These are phyloP conservation scores for Populus pruinosa DNA, from an alignment of 345 rosid genomes.

Conservation along the genomic window DNA sequence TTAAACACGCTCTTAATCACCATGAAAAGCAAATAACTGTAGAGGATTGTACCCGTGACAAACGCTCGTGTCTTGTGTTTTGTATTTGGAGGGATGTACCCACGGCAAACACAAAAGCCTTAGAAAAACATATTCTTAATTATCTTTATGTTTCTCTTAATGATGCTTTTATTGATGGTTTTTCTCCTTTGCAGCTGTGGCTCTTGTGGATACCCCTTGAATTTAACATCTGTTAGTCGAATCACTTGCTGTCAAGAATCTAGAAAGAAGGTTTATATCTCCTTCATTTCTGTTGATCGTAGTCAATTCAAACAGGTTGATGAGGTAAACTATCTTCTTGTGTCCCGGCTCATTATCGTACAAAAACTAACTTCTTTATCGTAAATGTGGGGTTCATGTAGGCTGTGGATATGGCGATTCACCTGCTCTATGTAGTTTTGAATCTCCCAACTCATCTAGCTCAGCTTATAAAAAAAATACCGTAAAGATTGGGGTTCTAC, in stretches of 20 bases:
- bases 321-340: constrained; percentile 52
- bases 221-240: constrained; percentile 45
- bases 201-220: constrained; percentile 61
- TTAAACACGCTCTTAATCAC: too few relatives aligned
- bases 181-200: constrained; percentile 47
- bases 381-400: constrained; percentile 58
- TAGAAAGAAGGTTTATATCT: constrained; percentile 40
- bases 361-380: constrained; percentile 58
- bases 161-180: background rate
- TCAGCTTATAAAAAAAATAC: constrained; percentile 44
- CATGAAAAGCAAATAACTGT: too few relatives aligned
- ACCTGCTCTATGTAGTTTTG: constrained; percentile 51
- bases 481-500: constrained; percentile 51
- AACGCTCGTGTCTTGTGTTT: too few relatives aligned
- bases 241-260: constrained; percentile 45
- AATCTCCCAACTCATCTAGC: constrained; percentile 40
- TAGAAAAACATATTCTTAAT: background rate
- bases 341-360: constrained; percentile 36
- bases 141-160: background rate
- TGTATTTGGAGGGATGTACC: too few relatives aligned
- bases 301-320: constrained; percentile 62
- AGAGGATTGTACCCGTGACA: too few relatives aligned
- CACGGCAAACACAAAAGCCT: too few relatives aligned
- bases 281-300: constrained; percentile 52
- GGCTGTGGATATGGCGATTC: constrained; percentile 59